phyloP scores from a whole-genome alignment of 495 filamentous ascomycete genomes.

The Venustampulla echinocandica region DNA sequence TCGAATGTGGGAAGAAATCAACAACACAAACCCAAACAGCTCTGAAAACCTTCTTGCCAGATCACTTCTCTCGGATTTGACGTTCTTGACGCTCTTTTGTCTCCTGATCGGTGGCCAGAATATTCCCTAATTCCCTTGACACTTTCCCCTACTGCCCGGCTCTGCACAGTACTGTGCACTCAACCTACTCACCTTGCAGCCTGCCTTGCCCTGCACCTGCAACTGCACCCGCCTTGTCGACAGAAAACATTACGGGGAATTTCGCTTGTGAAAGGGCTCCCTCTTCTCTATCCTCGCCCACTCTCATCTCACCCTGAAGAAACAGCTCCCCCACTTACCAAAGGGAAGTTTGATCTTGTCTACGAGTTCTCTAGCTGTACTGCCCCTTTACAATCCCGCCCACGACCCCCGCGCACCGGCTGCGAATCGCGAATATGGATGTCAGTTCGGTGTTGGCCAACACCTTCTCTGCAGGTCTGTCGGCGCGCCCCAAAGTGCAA shows the following conservation, averaged over 20 bases:
- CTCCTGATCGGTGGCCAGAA: constrained; percentile 6
- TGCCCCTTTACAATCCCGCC: not conserved
- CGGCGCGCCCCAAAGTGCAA: not conserved
- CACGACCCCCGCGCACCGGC: constrained; percentile 13
- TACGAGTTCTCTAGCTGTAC: not conserved
- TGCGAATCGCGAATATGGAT: constrained; percentile 50
- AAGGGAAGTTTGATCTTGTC: not conserved
- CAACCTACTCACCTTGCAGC: constrained; percentile 11
- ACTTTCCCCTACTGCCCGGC: too few relatives aligned
- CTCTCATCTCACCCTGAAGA: constrained; percentile 12
- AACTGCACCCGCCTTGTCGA: constrained; percentile 4
- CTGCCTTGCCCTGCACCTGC: constrained; percentile 2
- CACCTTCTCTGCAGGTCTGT: constrained; percentile 62
- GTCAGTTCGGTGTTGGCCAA: constrained; percentile 65
- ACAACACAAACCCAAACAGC: not conserved
- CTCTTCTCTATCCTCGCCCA: constrained; percentile 5
- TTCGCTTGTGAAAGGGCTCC: constrained; percentile 15
- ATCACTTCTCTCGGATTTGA: not conserved
- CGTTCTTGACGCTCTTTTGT: constrained; percentile 22
- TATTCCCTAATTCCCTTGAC: constrained; percentile 11
- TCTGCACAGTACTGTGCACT: too few relatives aligned
- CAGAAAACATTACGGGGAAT: constrained; percentile 3
- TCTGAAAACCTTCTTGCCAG: not conserved
- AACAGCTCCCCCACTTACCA: constrained; percentile 1
- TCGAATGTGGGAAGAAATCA: constrained; percentile 3